phyloP scores from a whole-genome alignment of 2,329 filamentous ascomycete genomes.

The Alternaria arbusti region DNA sequence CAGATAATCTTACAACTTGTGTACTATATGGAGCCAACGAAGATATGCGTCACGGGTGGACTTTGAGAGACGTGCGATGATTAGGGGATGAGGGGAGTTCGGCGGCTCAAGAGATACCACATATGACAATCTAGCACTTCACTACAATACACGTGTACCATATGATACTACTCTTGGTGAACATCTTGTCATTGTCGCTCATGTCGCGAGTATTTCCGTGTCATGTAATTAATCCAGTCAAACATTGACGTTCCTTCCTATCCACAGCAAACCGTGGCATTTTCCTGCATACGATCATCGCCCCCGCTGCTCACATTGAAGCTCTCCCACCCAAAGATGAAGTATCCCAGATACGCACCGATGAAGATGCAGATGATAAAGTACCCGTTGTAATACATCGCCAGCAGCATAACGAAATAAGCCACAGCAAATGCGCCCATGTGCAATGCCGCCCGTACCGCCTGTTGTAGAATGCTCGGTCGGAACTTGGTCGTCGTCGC shows the following conservation, averaged over 20 bases:
- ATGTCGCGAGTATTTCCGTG: background rate
- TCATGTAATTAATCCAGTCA: background rate
- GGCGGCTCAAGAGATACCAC: background rate
- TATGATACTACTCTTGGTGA: background rate
- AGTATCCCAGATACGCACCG: slow-evolving; percentile 44
- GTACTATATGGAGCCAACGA: background rate
- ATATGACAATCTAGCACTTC: background rate
- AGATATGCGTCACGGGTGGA: background rate
- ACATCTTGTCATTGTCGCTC: background rate
- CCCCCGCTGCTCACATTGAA: slow-evolving; percentile 33
- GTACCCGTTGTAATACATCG: slow-evolving; percentile 73
- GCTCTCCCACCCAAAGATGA: slow-evolving; percentile 47
- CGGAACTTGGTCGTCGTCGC: slow-evolving; percentile 40
- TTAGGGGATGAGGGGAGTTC: background rate
- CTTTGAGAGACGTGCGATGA: background rate
- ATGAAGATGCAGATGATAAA: slow-evolving; percentile 62
- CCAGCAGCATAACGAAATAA: slow-evolving; percentile 79
- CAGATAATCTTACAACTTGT: background rate
- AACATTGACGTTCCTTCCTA: slow-evolving; percentile 9
- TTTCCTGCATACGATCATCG: slow-evolving; percentile 41
- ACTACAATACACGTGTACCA: background rate
- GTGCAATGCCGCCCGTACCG: slow-evolving; percentile 72
- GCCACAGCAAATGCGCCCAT: slow-evolving; percentile 76
- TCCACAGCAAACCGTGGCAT: slow-evolving; percentile 46
- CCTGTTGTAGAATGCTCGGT: slow-evolving; percentile 72